Percentiles rank a stretch among this genome's conserved stretches.
These are phyloP conservation scores for Postia placenta DNA, from an alignment of 768 basidiomycete genomes.

Conservation along the genomic window DNA sequence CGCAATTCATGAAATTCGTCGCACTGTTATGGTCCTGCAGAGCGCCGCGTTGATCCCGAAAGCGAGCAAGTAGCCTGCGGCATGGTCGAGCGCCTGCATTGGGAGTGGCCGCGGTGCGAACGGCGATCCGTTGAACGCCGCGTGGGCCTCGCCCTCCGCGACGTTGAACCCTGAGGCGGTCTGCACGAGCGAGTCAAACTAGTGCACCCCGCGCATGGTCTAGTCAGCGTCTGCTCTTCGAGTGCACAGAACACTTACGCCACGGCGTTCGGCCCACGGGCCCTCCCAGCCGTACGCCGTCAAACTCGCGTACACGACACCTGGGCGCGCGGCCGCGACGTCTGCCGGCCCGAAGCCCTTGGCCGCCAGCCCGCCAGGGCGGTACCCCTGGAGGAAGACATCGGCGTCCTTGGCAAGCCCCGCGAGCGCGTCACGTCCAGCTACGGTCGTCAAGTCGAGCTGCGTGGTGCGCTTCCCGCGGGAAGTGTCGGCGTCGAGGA, in stretches of 20 bases:
- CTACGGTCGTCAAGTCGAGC: conserved; percentile 37
- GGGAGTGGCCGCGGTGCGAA: conserved; percentile 34
- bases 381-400: conserved; percentile 58
- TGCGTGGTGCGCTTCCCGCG: conserved; percentile 60
- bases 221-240: neutral
- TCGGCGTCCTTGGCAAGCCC: conserved; percentile 37
- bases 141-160: conserved; percentile 48
- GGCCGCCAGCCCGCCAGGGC: conserved; percentile 41
- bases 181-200: conserved; percentile 65
- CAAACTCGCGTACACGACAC: conserved; percentile 49
- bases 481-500: conserved; percentile 52
- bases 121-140: conserved; percentile 20
- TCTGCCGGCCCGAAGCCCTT: conserved; percentile 44
- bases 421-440: conserved; percentile 29
- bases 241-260: conserved; percentile 28
- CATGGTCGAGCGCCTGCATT: conserved; percentile 55
- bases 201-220: neutral
- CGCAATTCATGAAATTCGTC: too few relatives aligned
- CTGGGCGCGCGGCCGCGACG: conserved; percentile 32
- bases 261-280: conserved; percentile 47
- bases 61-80: conserved; percentile 51
- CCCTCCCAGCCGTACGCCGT: conserved; percentile 55
- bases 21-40: conserved; percentile 43
- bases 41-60: conserved; percentile 55
- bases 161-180: conserved; percentile 54